Evolutionary conservation across 129 eudicot species (phyloP), one percentile per base, ranked within the genome.

Genomic region (Centaurea solstitialis): DNA sequence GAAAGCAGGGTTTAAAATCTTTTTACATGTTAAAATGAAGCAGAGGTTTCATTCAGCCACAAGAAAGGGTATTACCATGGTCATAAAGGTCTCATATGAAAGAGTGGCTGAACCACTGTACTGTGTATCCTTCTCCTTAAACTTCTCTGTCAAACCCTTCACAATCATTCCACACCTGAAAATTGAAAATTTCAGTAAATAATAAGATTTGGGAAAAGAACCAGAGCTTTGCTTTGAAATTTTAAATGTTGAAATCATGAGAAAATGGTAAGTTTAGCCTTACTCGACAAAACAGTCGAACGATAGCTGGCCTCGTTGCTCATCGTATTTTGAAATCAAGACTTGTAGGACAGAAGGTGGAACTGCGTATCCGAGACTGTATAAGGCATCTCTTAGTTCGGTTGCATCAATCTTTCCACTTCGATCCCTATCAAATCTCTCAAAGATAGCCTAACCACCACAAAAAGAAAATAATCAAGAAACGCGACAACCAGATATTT

Each of bases 101-200:
- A 94, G 80, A 0, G 92, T 91, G 4, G 97, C 98, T 47, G 97
- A 91, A 40, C 97, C 98, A 0, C 92, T 91, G 82, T 87, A 91
- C 13, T 82, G 86, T 7, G 88, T 62, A 82, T 94, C 98, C 82
- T 94, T 90, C 87, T 94, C 98, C 91, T 94, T 94, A 84, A 94
- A 94, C 57, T 91, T 94, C 75, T 94, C 98, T 0, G 98, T 89
- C 91, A 94, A 78, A 47, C 98, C 98, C 98, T 91, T 94, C 68
- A 91, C 85, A 84, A 94, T 85, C 98, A 94, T 87, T 76, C 98
- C 98, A 81, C 97, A 88, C 88, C 98, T 94, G 90, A 82, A 85
- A 87, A 40, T 70, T 70, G 37, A 74, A 20, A 80, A 72, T 11
- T 4, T 5, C 50, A 77, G 6, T 12, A 73, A 7, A 69, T 53